These are phyloP conservation scores for Carallia pectinifolia DNA, from an alignment of 345 rosid genomes.

Conservation along the genomic window DNA sequence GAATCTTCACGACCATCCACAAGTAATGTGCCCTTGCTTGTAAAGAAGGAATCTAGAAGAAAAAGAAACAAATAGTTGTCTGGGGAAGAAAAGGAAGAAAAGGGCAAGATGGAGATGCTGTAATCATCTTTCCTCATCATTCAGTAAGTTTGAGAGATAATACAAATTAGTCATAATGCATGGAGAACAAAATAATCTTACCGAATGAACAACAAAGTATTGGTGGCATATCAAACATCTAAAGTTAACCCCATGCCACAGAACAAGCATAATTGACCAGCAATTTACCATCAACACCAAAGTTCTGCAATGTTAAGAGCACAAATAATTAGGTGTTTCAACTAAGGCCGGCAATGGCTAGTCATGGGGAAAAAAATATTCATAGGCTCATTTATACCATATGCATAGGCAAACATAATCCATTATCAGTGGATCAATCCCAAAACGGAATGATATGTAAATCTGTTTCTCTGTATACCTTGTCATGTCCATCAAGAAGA, in stretches of 20 bases:
- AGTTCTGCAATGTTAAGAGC: constrained; percentile 51
- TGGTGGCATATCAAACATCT: not conserved
- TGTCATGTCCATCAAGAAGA: not conserved
- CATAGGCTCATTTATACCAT: not conserved
- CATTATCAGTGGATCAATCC: not conserved
- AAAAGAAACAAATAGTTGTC: not conserved
- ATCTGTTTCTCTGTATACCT: not conserved
- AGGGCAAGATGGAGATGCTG: not conserved
- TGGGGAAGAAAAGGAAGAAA: not conserved
- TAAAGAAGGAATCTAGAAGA: constrained; percentile 6
- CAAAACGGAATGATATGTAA: not conserved
- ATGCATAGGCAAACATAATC: not conserved
- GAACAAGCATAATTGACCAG: constrained; percentile 89
- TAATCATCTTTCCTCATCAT: not conserved
- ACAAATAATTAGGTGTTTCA: not conserved
- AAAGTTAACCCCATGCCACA: constrained; percentile 82
- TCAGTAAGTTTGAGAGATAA: not conserved
- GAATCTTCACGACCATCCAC: constrained; percentile 3
- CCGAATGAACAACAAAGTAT: constrained; percentile 12
- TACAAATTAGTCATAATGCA: not conserved
- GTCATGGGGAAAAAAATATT: not conserved
- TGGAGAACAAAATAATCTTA: constrained; percentile 6
- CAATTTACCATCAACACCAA: constrained; percentile 87
- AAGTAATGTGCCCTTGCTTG: constrained; percentile 7
- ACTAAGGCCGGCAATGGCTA: not conserved